Evolutionary conservation across 352 stramenopile species (phyloP), one percentile per base, ranked within the genome.

Genomic region (Globisporangium rhizosaccharum): DNA sequence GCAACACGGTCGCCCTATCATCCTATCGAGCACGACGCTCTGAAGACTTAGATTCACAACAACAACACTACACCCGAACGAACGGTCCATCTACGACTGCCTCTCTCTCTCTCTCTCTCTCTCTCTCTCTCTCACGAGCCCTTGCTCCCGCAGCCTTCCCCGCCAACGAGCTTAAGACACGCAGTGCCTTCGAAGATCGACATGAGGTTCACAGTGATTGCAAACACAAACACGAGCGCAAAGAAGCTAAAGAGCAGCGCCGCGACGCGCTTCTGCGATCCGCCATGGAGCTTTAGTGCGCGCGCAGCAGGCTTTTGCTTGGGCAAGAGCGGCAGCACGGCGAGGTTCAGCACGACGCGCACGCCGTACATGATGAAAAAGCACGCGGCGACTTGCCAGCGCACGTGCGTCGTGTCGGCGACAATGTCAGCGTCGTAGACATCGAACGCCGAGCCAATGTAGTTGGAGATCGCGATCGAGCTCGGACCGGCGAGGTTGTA

Each of bases 401-500:
- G 76, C 55, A 90, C 82, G 30, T 73, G 53, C 12, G 58, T 28
- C 8, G 71, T 73, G 52, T 93, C 84, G 3, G 63, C 56, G 17
- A 72, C 30, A 45, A 92, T 84, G 45, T 88, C 75, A 3, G 47
- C 58, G 57, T 91, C 75, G 57, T 83, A 87, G 26, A 90, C 72
- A 28, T 72, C 57, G 45, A 92, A 90, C 0, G 62, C 59, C 1
- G 75, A 60, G 42, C 77, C 77, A n/a, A 90, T 61, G 18, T 70
- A 61, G 47, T 91, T 92, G 20, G 70, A 87, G 8, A 83, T 48
- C 15, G 77, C 66, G 11, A 63, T 76, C 33, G 79, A 74, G 18
- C 90, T 72, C 5, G 82, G 85, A 11, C 81, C 72, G 5, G 81
- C 79, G 28, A 92, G 73, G 44, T 71, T 64, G 59, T 64, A 51